These are phyloP conservation scores for Lolium multiflorum DNA, from an alignment of 176 grass and related monocot species.

Conservation along the genomic window DNA sequence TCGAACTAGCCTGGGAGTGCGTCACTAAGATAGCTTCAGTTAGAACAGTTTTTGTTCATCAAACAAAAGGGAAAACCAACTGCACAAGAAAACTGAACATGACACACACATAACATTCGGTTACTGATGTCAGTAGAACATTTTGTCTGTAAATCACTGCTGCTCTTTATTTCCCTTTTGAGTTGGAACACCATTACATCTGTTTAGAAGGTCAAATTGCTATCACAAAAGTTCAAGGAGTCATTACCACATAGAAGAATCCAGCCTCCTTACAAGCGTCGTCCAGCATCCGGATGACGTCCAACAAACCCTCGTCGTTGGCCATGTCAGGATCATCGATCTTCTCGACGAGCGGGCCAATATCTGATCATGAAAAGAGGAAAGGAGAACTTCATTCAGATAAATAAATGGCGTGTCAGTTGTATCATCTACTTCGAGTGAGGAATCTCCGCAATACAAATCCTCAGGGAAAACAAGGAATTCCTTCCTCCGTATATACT, in stretches of 20 bases:
- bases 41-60: not conserved
- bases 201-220: not conserved
- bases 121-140: too few relatives aligned
- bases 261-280: conserved; percentile 79
- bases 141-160: not conserved
- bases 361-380: conserved; percentile 50
- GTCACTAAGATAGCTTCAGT: too few relatives aligned
- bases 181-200: not conserved
- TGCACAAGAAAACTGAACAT: too few relatives aligned
- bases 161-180: not conserved
- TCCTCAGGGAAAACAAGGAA: too few relatives aligned
- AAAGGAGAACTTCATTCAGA: not conserved
- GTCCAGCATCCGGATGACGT: conserved; percentile 68
- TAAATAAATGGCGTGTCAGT: not conserved
- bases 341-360: conserved; percentile 69
- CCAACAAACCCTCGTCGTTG: conserved; percentile 49
- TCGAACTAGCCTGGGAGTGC: too few relatives aligned
- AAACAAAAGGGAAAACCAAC: not conserved
- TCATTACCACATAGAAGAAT: conserved; percentile 97
- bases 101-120: too few relatives aligned
- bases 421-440: not conserved
- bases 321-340: conserved; percentile 70
- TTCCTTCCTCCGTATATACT: too few relatives aligned
- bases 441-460: not conserved
- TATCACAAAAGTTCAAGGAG: not conserved